Conservation (phyloP, 192 early-diverging fungal genomes). For the Coemansia sp. region DNA sequence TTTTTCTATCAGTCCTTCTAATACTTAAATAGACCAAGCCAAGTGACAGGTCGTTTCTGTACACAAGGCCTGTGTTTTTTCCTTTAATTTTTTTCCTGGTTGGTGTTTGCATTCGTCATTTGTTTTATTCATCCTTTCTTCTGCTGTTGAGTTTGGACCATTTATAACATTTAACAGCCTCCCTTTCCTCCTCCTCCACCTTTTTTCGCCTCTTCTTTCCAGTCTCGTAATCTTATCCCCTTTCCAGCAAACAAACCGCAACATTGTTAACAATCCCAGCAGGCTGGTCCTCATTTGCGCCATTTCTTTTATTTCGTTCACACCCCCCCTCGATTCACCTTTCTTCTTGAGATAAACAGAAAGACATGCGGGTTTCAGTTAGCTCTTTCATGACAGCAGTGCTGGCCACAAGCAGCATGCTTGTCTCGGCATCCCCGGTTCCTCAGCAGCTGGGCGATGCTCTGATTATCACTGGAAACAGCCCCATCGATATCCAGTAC, state of each 20-base stretch:
- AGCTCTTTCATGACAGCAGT: conserved; percentile 2
- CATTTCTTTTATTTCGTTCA: no score
- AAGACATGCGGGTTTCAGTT: background rate
- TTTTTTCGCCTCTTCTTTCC: background rate
- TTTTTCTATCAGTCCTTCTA: background rate
- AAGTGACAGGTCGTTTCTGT: background rate
- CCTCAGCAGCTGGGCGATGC: background rate
- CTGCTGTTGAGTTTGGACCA: background rate
- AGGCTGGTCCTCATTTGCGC: background rate
- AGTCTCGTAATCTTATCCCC: background rate
- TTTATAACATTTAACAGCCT: background rate
- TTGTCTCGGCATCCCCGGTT: background rate
- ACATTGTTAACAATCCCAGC: background rate
- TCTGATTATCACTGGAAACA: background rate
- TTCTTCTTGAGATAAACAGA: background rate
- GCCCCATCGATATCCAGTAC: background rate
- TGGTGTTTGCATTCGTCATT: background rate
- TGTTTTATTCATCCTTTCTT: background rate
- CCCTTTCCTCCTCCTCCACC: background rate
- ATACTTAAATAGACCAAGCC: background rate
- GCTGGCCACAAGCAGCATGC: conserved; percentile 1
- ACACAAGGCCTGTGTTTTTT: background rate
- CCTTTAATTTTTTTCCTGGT: background rate
- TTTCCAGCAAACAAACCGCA: background rate
- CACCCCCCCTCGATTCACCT: no score